These are phyloP conservation scores for Aspergillus sparsus DNA, from an alignment of 495 filamentous ascomycete genomes.

Conservation along the genomic window DNA sequence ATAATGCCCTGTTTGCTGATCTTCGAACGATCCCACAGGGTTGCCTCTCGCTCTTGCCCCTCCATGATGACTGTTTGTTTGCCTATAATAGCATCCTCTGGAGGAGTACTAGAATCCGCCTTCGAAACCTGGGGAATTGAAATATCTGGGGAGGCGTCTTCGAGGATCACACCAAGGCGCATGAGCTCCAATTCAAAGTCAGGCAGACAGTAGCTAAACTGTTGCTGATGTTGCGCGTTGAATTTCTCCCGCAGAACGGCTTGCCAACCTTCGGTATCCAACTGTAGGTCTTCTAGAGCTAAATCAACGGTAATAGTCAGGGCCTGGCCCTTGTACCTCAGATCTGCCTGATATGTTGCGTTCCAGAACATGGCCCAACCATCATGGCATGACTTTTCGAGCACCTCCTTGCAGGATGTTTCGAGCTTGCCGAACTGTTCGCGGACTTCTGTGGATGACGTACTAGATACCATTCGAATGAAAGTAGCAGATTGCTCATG, in stretches of 20 bases:
- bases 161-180: constrained; percentile 45
- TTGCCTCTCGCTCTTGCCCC: constrained; percentile 40
- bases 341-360: constrained; percentile 43
- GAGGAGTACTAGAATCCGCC: constrained; percentile 27
- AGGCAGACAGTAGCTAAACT: constrained; percentile 48
- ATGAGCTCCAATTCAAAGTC: constrained; percentile 49
- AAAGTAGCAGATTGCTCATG: constrained; percentile 48
- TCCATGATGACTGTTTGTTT: constrained; percentile 42
- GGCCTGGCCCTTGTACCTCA: constrained; percentile 52
- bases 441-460: constrained; percentile 28
- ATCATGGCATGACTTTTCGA: constrained; percentile 20
- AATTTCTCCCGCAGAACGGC: constrained; percentile 38
- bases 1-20: constrained; percentile 39
- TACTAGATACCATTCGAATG: constrained; percentile 38
- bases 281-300: constrained; percentile 28
- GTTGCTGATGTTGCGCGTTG: constrained; percentile 45
- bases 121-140: constrained; percentile 39
- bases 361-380: constrained; percentile 30
- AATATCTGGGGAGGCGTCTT: constrained; percentile 42
- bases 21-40: constrained; percentile 46
- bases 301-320: constrained; percentile 47
- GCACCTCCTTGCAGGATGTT: constrained; percentile 21
- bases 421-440: constrained; percentile 30
- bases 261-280: constrained; percentile 24
- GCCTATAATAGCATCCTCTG: constrained; percentile 32